A percentile compares a stretch with the other conserved stretches of the same genome.
phyloP scores from a whole-genome alignment of 2,329 filamentous ascomycete genomes.

The Paramyrothecium sp. region DNA sequence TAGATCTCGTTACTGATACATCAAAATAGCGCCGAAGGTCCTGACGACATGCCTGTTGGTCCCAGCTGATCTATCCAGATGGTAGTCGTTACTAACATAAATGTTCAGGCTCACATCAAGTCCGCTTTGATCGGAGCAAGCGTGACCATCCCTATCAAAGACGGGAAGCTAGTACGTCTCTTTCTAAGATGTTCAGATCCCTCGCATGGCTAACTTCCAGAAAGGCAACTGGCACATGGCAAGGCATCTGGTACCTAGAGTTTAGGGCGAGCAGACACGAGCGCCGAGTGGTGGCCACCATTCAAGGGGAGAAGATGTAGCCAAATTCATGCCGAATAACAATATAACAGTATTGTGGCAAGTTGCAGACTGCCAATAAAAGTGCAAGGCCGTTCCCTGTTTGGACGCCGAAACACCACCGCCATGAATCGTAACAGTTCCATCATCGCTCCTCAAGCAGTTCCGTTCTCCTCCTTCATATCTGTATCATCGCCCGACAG shows the following conservation, averaged over 20 bases:
- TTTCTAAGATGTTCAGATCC: neutral
- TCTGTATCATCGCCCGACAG: conserved; percentile 62
- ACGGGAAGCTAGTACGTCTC: conserved; percentile 70
- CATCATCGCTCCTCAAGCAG: conserved; percentile 20
- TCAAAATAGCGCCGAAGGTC: conserved; percentile 67
- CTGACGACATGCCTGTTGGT: conserved; percentile 87
- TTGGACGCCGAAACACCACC: conserved; percentile 35
- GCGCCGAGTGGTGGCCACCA: conserved; percentile 84
- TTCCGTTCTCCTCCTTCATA: conserved; percentile 52
- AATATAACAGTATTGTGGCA: neutral
- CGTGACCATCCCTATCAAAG: conserved; percentile 84
- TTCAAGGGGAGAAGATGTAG: conserved; percentile 76
- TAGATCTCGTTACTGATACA: conserved; percentile 1
- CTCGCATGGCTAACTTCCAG: conserved; percentile 4
- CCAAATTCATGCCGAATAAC: neutral
- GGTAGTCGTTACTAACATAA: neutral
- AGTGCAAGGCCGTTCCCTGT: neutral
- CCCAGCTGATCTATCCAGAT: neutral
- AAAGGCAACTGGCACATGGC: conserved; percentile 68
- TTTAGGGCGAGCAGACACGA: conserved; percentile 76
- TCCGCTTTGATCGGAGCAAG: conserved; percentile 84
- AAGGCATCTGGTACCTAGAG: conserved; percentile 92
- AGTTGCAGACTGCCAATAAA: neutral
- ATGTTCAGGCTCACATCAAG: conserved; percentile 79
- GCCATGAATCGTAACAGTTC: conserved; percentile 22